Conservation (phyloP, 805 yeast genomes). For the Candida boidinii region DNA sequence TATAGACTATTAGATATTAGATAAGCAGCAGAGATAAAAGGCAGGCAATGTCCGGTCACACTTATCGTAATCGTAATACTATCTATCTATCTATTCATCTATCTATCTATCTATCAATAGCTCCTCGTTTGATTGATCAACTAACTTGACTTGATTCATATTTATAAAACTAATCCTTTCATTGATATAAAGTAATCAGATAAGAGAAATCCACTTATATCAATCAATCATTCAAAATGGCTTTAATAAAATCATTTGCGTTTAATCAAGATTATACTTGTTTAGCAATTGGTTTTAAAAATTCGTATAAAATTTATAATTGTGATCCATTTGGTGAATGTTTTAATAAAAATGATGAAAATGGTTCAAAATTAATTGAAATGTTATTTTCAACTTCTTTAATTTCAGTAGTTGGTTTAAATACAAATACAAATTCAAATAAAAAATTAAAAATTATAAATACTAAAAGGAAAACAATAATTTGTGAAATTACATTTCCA, state of each 20-base stretch:
- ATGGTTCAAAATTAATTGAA: conserved; percentile 65
- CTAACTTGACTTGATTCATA: too few relatives aligned
- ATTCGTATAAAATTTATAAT: conserved; percentile 66
- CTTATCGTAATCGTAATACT: too few relatives aligned
- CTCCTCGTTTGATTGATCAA: too few relatives aligned
- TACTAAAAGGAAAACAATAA: conserved; percentile 64
- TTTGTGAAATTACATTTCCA: conserved; percentile 87
- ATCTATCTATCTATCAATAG: too few relatives aligned
- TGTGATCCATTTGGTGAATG: conserved; percentile 84
- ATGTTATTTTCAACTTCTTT: conserved; percentile 88
- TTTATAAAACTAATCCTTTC: too few relatives aligned
- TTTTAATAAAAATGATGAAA: conserved; percentile 36
- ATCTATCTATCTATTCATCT: too few relatives aligned
- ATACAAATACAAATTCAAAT: conserved; percentile 63
- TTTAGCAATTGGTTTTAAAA: conserved; percentile 62
- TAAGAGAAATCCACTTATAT: too few relatives aligned
- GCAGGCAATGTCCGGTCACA: too few relatives aligned
- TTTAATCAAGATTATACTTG: conserved; percentile 90
- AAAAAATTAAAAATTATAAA: conserved; percentile 75
- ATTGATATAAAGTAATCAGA: too few relatives aligned
- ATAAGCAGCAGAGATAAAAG: too few relatives aligned
- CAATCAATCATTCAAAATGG: neutral
- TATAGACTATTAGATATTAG: too few relatives aligned
- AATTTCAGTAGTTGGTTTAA: conserved; percentile 73
- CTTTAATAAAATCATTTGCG: conserved; percentile 7